Conservation (phyloP, 2,329 filamentous ascomycete genomes). For the Phaeosphaeriaceae sp. region DNA sequence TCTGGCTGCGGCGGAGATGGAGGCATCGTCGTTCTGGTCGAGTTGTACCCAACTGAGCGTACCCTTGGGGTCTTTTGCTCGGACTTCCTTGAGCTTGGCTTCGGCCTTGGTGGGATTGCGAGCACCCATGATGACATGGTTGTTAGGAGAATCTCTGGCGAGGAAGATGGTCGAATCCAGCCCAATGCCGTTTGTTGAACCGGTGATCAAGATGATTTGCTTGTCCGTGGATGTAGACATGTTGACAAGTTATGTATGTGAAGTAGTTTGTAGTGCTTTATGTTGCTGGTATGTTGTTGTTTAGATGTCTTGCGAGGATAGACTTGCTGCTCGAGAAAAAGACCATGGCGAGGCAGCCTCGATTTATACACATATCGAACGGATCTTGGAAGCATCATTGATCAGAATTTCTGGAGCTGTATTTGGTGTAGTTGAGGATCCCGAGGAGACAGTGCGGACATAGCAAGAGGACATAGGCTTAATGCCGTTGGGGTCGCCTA, state of each 20-base stretch:
- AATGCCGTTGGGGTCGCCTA: not conserved
- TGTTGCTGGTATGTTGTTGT: not conserved
- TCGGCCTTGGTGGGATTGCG: constrained; percentile 43
- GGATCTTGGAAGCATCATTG: not conserved
- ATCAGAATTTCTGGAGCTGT: not conserved
- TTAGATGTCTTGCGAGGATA: not conserved
- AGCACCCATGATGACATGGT: constrained; percentile 49
- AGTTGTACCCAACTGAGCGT: constrained; percentile 44
- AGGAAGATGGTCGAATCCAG: constrained; percentile 43
- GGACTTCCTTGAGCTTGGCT: constrained; percentile 36
- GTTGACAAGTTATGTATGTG: not conserved
- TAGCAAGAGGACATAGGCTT: not conserved
- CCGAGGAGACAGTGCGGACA: not conserved
- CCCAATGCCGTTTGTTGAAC: constrained; percentile 46
- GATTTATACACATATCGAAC: not conserved
- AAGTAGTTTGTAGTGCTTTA: not conserved
- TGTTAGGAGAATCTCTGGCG: constrained; percentile 31
- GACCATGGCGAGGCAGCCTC: not conserved
- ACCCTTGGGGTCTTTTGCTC: constrained; percentile 37
- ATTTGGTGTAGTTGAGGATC: not conserved
- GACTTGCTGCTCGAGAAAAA: not conserved
- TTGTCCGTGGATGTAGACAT: constrained; percentile 22
- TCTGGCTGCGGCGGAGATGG: constrained; percentile 45
- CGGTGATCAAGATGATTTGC: constrained; percentile 41
- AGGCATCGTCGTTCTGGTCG: constrained; percentile 44